These are phyloP conservation scores for Paramecium bursaria DNA, from an alignment of 73 alveolate species.

Conservation along the genomic window DNA sequence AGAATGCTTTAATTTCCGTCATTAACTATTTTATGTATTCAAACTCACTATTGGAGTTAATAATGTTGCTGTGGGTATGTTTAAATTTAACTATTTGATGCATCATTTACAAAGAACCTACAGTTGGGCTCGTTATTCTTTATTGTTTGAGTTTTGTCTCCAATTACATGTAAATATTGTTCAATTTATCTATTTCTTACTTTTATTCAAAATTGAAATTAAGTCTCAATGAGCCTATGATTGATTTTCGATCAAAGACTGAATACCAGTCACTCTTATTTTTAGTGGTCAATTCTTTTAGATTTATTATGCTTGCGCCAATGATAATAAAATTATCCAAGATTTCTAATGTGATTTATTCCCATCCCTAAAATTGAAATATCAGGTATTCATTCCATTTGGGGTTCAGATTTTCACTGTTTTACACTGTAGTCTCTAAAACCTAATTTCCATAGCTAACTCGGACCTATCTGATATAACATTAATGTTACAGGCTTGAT, in stretches of 20 bases:
- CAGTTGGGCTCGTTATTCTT: slow-evolving; percentile 44
- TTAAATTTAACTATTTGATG: slow-evolving; percentile 9
- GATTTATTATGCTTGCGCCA: no score
- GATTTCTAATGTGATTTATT: no score
- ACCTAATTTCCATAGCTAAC: no score
- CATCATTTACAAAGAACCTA: slow-evolving; percentile 34
- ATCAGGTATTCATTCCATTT: no score
- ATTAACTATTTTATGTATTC: slow-evolving; percentile 20
- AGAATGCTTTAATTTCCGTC: slow-evolving; percentile 22
- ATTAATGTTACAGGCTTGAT: no score
- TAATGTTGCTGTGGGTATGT: slow-evolving; percentile 44
- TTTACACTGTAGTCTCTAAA: no score
- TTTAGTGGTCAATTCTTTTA: not conserved
- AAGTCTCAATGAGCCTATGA: slow-evolving; percentile 15
- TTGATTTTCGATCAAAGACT: slow-evolving; percentile 32
- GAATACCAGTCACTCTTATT: slow-evolving; percentile 1
- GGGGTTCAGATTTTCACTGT: slow-evolving; percentile 16
- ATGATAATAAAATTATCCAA: no score
- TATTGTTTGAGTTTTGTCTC: slow-evolving; percentile 41
- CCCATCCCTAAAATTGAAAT: no score
- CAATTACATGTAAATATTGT: not conserved
- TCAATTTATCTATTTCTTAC: slow-evolving; percentile 10
- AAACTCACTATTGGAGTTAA: slow-evolving; percentile 19
- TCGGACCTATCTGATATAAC: no score
- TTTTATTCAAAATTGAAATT: slow-evolving; percentile 7